These are phyloP conservation scores for Selaginella moellendorffii DNA, from an alignment of 75 land plant species.

Conservation along the genomic window DNA sequence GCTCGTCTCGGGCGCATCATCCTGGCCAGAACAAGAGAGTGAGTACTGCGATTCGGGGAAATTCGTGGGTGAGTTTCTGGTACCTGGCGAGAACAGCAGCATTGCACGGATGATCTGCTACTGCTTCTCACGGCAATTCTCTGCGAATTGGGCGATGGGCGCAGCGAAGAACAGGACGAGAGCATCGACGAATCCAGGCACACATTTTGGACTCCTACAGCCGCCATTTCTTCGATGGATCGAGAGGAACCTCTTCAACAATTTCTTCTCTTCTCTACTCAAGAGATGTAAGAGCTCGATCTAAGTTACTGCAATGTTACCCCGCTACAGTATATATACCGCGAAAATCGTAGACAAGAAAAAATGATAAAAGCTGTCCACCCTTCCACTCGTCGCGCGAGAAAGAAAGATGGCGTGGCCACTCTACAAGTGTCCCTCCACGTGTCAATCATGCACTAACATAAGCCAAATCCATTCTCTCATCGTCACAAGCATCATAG, in stretches of 20 bases:
- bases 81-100: neutral
- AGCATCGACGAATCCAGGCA: too few species aligned
- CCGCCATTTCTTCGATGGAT: too few species aligned
- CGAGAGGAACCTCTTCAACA: neutral
- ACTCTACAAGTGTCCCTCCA: neutral
- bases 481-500: too few species aligned
- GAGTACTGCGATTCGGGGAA: neutral
- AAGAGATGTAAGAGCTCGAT: neutral
- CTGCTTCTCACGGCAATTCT: neutral
- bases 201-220: too few species aligned
- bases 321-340: too few species aligned
- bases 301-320: neutral
- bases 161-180: too few species aligned
- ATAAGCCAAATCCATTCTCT: too few species aligned
- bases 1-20: neutral
- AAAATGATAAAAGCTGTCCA: too few species aligned
- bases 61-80: neutral
- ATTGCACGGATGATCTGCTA: neutral
- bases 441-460: neutral
- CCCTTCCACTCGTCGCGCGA: neutral
- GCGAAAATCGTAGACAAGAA: too few species aligned
- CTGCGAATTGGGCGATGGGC: neutral
- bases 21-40: neutral
- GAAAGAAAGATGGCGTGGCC: neutral
- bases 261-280: neutral